A percentile compares a stretch with the other conserved stretches of the same genome.
Evolutionary conservation across 2,329 filamentous ascomycete species (phyloP).

Genomic region (Chaetothyriales sp.): DNA sequence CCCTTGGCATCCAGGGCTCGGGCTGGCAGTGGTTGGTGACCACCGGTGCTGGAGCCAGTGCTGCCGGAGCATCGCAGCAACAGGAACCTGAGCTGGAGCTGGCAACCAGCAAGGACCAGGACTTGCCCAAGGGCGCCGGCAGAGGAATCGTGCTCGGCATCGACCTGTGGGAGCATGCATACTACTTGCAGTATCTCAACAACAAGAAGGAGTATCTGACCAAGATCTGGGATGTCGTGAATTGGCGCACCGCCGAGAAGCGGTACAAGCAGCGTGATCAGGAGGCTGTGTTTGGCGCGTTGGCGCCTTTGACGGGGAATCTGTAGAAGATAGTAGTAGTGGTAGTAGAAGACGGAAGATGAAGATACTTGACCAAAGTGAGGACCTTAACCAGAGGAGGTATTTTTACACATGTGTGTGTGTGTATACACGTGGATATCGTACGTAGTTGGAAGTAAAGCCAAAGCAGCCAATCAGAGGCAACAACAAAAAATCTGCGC

Average conservation of each 20-base stretch:
- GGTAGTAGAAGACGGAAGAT: too few species aligned
- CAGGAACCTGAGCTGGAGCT: constrained; percentile 43
- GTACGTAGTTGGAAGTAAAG: too few species aligned
- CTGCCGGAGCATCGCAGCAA: too few species aligned
- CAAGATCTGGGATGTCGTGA: constrained; percentile 12
- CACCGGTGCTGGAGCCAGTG: too few species aligned
- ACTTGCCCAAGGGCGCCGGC: constrained; percentile 24
- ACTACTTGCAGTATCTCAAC: constrained; percentile 52
- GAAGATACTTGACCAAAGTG: neutral
- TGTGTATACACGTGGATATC: too few species aligned
- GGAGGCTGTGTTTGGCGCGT: constrained; percentile 5
- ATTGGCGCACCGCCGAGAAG: constrained; percentile 13
- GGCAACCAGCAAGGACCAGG: constrained; percentile 74
- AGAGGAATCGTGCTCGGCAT: constrained; percentile 52
- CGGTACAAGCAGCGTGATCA: constrained; percentile 6
- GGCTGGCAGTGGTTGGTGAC: constrained; percentile 75
- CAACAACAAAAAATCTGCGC: too few species aligned
- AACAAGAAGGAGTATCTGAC: constrained; percentile 13
- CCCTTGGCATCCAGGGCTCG: constrained; percentile 63
- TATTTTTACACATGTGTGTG: too few species aligned
- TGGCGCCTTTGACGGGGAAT: constrained; percentile 7
- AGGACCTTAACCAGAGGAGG: neutral
- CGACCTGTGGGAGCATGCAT: constrained; percentile 91
- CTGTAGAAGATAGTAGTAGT: neutral
- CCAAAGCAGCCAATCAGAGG: too few species aligned